These are phyloP conservation scores for Patellaria atrata DNA, from an alignment of 495 filamentous ascomycete genomes.

Conservation along the genomic window DNA sequence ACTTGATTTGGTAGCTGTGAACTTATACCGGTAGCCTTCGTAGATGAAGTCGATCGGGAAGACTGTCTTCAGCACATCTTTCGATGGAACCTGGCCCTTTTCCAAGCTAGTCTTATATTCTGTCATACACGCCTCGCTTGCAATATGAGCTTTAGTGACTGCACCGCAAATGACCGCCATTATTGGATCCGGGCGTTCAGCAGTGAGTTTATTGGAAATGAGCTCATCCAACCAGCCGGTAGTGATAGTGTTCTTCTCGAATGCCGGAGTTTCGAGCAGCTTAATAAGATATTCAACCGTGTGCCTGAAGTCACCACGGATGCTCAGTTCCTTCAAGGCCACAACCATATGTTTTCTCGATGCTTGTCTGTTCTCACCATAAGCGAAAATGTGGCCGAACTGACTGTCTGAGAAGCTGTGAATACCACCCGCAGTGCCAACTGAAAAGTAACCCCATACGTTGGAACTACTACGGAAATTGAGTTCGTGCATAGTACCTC, in stretches of 20 bases:
- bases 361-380: conserved; percentile 88
- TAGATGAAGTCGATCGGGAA: conserved; percentile 99
- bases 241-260: conserved; percentile 98
- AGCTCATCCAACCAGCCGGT: conserved; percentile 98
- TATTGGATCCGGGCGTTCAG: conserved; percentile 84
- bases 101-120: conserved; percentile 85
- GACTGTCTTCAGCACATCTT: conserved; percentile 93
- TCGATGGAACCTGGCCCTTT: conserved; percentile 91
- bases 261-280: conserved; percentile 92
- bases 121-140: conserved; percentile 70
- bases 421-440: conserved; percentile 89
- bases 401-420: conserved; percentile 99
- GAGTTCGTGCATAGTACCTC: conserved; percentile 95
- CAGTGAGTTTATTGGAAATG: conserved; percentile 93
- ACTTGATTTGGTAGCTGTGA: conserved; percentile 89
- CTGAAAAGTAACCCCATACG: conserved; percentile 99
- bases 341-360: conserved; percentile 99
- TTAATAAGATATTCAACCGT: conserved; percentile 99
- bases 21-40: conserved; percentile 90
- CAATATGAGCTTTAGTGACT: conserved; percentile 85
- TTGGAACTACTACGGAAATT: conserved; percentile 99
- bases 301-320: conserved; percentile 97
- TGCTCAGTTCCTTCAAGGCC: conserved; percentile 94
- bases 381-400: conserved; percentile 99
- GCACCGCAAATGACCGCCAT: conserved; percentile 88